Conservation (phyloP, 176 grass and related monocot species). For the Secale cereale region DNA sequence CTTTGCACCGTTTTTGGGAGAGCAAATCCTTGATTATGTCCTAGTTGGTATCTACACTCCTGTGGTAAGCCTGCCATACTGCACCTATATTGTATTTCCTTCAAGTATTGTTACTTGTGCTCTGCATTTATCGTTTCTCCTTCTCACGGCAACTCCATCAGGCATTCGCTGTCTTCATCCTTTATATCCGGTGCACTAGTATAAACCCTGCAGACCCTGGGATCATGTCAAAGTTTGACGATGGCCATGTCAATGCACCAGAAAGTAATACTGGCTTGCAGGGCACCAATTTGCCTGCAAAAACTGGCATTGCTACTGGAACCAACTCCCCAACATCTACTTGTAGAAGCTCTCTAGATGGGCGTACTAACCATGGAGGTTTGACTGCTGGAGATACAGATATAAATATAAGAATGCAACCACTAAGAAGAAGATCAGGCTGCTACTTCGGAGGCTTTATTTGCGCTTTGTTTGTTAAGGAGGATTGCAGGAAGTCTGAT, state of each 20-base stretch:
- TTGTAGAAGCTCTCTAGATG: conserved; percentile 72
- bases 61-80: conserved; percentile 55
- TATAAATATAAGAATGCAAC: background rate
- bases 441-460: conserved; percentile 68
- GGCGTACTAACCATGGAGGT: conserved; percentile 35
- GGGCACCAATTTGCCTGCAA: conserved; percentile 33
- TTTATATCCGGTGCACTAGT: conserved; percentile 93
- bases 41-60: conserved; percentile 74
- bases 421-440: conserved; percentile 53
- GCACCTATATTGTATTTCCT: background rate
- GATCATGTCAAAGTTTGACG: conserved; percentile 94
- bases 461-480: conserved; percentile 88
- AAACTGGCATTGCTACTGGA: conserved; percentile 52
- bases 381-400: conserved; percentile 44
- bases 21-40: conserved; percentile 64
- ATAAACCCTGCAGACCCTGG: conserved; percentile 99
- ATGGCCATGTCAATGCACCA: conserved; percentile 59
- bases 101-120: conserved; percentile 20
- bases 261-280: conserved; percentile 27
- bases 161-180: conserved; percentile 88
- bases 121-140: conserved; percentile 17
- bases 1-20: conserved; percentile 93
- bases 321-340: conserved; percentile 58
- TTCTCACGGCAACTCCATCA: conserved; percentile 30
- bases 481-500: conserved; percentile 78